Evolutionary conservation across 257 asterid genomes (phyloP), one percentile per base, ranked within the genome.

Genomic region (Nicotiana paniculata): DNA sequence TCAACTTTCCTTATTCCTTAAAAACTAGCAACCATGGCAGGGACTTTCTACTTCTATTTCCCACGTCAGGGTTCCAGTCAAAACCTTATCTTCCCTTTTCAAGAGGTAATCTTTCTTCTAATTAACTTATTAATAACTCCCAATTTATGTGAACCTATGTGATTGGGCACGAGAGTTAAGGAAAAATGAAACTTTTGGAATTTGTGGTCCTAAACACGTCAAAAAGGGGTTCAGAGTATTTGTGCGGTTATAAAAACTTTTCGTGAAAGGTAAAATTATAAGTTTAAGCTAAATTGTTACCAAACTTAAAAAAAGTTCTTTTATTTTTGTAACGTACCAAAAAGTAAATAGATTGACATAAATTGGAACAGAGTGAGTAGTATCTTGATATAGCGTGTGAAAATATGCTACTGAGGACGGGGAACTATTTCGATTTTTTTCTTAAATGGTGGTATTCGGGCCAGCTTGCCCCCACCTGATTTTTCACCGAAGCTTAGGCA

Each of bases 1-100:
- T 88, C 72, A 89, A 90, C 85, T 88, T 89, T 63, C 90, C 92
- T 80, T 85, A 79, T 87, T 80, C 92, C 57, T 82, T 84, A 43
- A 88, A 82, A 0, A 59, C 66, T 58, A 79, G 76, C 84, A 83
- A 81, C 77, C 82, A 83, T 84, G 87, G 84, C 81, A 87, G 88
- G 69, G 85, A 87, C 57, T 82, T 82, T 72, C 6, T 85, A 32
- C 70, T 81, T 80, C 84, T 87, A n/a, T 86, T 90, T 64, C 85
- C 91, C 28, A 35, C 82, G 80, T 87, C 95, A 83, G 30, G 61
- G 32, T 79, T 80, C 82, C 78, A 62, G 11, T 75, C 82, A 54
- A 88, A 81, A 62, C 85, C 84, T 82, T 69, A n/a, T 78, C 81
- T 82, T 77, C 82, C 88, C 24, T 69, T 80, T 65, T 24, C 88